Evolutionary conservation across 805 yeast genomes (phyloP).

Genomic region (Lachancea lanzarotensis): DNA sequence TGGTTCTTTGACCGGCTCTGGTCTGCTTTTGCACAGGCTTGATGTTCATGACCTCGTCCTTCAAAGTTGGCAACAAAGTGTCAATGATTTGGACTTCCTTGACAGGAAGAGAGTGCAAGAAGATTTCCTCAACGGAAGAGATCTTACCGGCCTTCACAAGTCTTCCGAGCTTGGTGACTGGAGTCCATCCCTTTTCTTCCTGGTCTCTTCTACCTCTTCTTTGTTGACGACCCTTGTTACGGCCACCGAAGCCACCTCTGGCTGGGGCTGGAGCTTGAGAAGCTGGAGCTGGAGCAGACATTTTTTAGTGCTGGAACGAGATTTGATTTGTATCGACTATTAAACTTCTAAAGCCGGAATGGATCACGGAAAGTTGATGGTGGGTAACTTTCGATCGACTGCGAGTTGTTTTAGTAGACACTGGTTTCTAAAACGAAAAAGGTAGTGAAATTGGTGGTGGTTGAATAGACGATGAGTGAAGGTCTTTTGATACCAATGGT

Average conservation of each 20-base stretch:
- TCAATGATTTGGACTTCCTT: constrained; percentile 99
- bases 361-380: constrained; percentile 47
- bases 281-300: constrained; percentile 41
- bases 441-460: neutral
- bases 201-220: constrained; percentile 70
- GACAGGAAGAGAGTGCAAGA: constrained; percentile 98
- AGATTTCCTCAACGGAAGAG: constrained; percentile 94
- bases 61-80: constrained; percentile 87
- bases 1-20: constrained; percentile 99
- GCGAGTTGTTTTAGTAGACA: neutral
- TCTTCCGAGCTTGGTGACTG: constrained; percentile 99
- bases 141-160: constrained; percentile 98
- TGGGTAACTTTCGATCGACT: constrained; percentile 51
- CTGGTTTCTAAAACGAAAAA: neutral
- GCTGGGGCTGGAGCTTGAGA: constrained; percentile 29
- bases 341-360: constrained; percentile 36
- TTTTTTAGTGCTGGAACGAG: constrained; percentile 17
- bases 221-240: constrained; percentile 52
- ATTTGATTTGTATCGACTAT: neutral
- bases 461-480: neutral
- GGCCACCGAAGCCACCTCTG: constrained; percentile 49
- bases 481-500: too few relatives aligned
- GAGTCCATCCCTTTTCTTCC: constrained; percentile 99
- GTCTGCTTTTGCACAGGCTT: constrained; percentile 99
- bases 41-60: constrained; percentile 99